These are phyloP conservation scores for Udeniomyces megalosporus DNA, from an alignment of 768 basidiomycete genomes.

Conservation along the genomic window DNA sequence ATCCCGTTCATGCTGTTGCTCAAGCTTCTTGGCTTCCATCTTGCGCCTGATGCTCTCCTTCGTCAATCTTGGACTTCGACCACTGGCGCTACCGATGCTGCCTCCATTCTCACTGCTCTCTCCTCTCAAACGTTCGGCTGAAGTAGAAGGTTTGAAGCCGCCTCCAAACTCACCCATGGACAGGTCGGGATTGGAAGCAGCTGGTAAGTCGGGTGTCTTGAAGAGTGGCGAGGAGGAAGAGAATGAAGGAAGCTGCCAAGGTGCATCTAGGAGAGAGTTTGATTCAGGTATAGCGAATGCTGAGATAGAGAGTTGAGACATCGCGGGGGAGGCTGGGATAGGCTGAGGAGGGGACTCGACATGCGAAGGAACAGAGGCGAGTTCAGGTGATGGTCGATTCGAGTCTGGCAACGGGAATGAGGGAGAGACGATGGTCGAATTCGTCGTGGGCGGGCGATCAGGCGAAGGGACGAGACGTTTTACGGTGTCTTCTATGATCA, in stretches of 20 bases:
- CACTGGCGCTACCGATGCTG: slow-evolving; percentile 4
- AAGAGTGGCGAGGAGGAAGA: not conserved
- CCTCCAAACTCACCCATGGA: slow-evolving; percentile 10
- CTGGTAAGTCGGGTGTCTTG: not conserved
- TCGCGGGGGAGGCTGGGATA: not conserved
- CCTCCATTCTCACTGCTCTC: not conserved
- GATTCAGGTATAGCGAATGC: not conserved
- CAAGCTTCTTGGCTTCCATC: slow-evolving; percentile 3
- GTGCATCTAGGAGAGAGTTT: not conserved
- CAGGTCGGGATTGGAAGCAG: not conserved
- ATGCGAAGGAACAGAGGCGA: not conserved
- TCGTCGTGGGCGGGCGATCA: no score
- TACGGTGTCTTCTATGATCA: no score
- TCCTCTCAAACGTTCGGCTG: slow-evolving; percentile 1
- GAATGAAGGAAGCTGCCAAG: not conserved
- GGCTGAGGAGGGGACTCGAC: not conserved
- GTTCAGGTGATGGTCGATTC: not conserved
- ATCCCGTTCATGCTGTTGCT: not conserved
- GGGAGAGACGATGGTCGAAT: no score
- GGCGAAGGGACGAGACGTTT: no score
- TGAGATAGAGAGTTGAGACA: not conserved
- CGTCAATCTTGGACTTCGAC: slow-evolving; percentile 6
- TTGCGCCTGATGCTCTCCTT: slow-evolving; percentile 10
- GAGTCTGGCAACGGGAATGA: not conserved
- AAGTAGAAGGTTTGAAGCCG: slow-evolving; percentile 9